Conservation (phyloP, 495 filamentous ascomycete species). For the Aspergillus nidulans region DNA sequence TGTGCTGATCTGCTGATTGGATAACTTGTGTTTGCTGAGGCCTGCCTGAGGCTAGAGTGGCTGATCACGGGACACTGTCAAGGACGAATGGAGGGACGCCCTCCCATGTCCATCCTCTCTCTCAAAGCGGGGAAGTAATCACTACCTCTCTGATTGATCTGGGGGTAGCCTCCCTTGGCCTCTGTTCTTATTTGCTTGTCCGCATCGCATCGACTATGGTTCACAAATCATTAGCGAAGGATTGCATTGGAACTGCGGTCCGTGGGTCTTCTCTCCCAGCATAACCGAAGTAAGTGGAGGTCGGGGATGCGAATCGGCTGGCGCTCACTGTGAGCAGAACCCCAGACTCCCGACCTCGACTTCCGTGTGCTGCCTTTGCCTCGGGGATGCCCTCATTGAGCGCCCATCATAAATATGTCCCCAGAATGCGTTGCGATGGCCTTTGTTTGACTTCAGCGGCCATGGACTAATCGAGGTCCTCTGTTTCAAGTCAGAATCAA, state of each 20-base stretch:
- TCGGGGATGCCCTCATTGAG: constrained; percentile 23
- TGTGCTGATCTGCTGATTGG: no score
- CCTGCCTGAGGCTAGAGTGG: not conserved
- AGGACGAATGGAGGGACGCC: not conserved
- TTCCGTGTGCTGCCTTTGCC: constrained; percentile 25
- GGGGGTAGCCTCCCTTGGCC: constrained; percentile 1
- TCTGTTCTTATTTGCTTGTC: not conserved
- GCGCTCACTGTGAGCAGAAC: constrained; percentile 4
- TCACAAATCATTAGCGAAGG: not conserved
- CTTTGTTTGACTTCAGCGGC: not conserved
- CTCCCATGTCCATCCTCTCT: not conserved
- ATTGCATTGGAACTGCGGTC: not conserved
- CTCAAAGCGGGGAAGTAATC: constrained; percentile 1
- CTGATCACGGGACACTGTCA: no score
- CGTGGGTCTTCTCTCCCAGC: not conserved
- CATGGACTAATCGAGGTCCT: constrained; percentile 2
- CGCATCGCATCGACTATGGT: not conserved
- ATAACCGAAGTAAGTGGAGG: constrained; percentile 11
- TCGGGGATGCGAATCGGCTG: constrained; percentile 21
- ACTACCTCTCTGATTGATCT: not conserved
- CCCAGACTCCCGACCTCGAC: constrained; percentile 30
- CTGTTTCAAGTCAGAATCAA: not conserved
- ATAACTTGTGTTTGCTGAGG: no score
- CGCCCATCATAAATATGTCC: constrained; percentile 14
- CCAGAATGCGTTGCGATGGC: not conserved